phyloP scores from a whole-genome alignment of 129 eudicot species.

The Apium graveolens region DNA sequence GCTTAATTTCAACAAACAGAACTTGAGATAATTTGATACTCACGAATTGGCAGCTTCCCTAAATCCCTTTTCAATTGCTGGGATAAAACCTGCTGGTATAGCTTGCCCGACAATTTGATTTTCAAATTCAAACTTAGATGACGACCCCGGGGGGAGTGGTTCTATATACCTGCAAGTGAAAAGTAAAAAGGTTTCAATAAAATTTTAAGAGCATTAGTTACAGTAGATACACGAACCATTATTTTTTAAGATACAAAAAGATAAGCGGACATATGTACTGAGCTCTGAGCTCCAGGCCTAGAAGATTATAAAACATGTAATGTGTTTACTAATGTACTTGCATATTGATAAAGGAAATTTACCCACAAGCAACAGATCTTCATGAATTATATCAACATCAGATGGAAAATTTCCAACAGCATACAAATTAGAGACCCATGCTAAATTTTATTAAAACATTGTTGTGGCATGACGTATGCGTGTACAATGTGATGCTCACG shows the following conservation, averaged over 20 bases:
- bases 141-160: conserved; percentile 78
- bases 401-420: neutral
- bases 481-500: neutral
- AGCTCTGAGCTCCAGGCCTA: neutral
- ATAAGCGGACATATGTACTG: neutral
- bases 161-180: conserved; percentile 59
- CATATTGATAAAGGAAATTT: neutral
- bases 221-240: neutral
- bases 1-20: neutral
- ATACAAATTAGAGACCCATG: neutral
- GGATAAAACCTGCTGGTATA: conserved; percentile 73
- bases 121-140: conserved; percentile 83
- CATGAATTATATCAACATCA: neutral
- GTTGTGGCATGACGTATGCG: neutral
- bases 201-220: neutral
- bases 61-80: conserved; percentile 97
- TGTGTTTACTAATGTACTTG: neutral
- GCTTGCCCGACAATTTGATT: conserved; percentile 90
- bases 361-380: neutral
- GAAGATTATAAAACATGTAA: neutral
- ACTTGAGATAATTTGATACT: conserved; percentile 19
- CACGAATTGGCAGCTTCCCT: conserved; percentile 98
- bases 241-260: neutral
- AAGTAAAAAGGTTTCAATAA: neutral
- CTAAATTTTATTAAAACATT: neutral